Evolutionary conservation across 2,329 filamentous ascomycete genomes (phyloP).

Genomic region (Diaporthe helianthi): DNA sequence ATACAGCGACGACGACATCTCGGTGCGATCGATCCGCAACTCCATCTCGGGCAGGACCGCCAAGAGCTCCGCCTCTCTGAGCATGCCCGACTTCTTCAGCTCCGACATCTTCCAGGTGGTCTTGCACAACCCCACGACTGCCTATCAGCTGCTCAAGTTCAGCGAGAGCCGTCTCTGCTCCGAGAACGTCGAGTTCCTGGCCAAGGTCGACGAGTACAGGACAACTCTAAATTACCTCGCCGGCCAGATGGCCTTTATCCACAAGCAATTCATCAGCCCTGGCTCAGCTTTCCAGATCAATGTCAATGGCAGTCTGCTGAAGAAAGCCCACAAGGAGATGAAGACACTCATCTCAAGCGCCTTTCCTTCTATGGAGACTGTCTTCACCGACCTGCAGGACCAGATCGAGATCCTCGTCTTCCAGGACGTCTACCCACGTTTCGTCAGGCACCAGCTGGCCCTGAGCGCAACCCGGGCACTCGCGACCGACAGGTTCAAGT

Average conservation of each 20-base stretch:
- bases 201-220: conserved; percentile 56
- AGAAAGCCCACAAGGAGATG: conserved; percentile 41
- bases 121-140: conserved; percentile 51
- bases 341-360: conserved; percentile 42
- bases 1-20: conserved; percentile 28
- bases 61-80: conserved; percentile 32
- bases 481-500: conserved; percentile 46
- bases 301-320: conserved; percentile 41
- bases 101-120: conserved; percentile 50
- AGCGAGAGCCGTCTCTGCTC: conserved; percentile 48
- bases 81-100: conserved; percentile 50
- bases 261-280: conserved; percentile 42
- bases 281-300: conserved; percentile 38
- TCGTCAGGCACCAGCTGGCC: conserved; percentile 57
- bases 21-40: conserved; percentile 10
- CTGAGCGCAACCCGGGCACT: conserved; percentile 45
- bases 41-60: conserved; percentile 23
- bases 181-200: conserved; percentile 55
- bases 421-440: conserved; percentile 55
- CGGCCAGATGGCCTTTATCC: conserved; percentile 46
- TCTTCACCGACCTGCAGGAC: conserved; percentile 49
- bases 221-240: conserved; percentile 49
- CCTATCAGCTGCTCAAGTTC: conserved; percentile 50
- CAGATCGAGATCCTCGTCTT: conserved; percentile 51
- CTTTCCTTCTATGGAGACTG: conserved; percentile 47